Base-by-base conservation (phyloP, 495 filamentous ascomycete genomes). In the Penicillium steckii region DNA sequence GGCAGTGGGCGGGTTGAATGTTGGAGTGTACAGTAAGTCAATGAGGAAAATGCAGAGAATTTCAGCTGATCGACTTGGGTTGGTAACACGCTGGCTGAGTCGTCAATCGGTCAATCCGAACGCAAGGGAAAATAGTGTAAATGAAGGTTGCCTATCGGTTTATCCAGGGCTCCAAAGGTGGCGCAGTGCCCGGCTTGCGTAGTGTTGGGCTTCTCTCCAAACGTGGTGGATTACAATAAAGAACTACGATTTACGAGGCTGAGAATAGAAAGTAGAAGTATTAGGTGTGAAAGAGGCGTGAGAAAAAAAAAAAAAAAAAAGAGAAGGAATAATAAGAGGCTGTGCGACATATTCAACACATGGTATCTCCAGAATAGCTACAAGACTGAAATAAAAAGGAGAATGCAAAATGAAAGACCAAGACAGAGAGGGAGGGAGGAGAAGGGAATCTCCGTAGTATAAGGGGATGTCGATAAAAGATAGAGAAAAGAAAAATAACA, bases 311-410 rank as follows among this genome's bases (percentile, higher is more conserved):
- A 24, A 48, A 32, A 50, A 24, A 47, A 44, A 46, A 56, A 41
- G 13, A 51, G 24, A 40, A 56, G 40, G 24, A 38, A 37, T 43
- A 21, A 22, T 38, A 26, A 41, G 13, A 41, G 38, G 17, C 38
- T 41, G 38, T 41, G 38, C 24, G 50, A 46, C 41, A 40, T 62
- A 59, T 61, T 66, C 61, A 52, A 55, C 57, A 60, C 45, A 63
- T 72, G 62, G 67, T 70, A 70, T 70, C 69, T 72, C 55, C 54
- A 53, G 32, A 53, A 51, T 65, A 55, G 51, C 50, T 66, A 64
- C 53, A 62, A 24, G 44, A 38, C 38, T 57, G 38, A 44, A 43
- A 22, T 35, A 45, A 40, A 22, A 62, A 51, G 55, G 50, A 55
- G 32, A 55, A 46, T 26, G 26, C 56, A 50, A 25, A 47, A 62